Conservation (phyloP, 2,329 filamentous ascomycete genomes). For the Leptographium flavum region DNA sequence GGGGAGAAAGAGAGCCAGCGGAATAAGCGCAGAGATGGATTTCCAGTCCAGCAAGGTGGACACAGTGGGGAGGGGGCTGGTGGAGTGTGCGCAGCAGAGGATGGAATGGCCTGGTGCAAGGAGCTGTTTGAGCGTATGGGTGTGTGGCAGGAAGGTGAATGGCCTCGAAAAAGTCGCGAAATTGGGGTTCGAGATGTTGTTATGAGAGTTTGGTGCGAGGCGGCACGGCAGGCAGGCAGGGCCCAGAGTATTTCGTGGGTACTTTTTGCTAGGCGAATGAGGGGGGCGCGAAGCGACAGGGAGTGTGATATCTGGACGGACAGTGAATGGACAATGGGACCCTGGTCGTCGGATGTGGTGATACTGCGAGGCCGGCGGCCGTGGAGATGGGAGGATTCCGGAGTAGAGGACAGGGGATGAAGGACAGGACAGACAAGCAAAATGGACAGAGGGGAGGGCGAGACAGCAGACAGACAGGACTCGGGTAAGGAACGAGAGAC, state of each 20-base stretch:
- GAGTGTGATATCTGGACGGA: not conserved
- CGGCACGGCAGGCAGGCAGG: not conserved
- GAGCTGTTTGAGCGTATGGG: no score
- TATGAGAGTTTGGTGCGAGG: not conserved
- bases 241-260: no score
- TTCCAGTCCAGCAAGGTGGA: constrained; percentile 5
- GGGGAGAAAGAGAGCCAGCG: not conserved
- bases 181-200: not conserved
- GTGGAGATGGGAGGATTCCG: no score
- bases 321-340: not conserved
- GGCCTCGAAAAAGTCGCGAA: not conserved
- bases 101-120: not conserved
- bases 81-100: not conserved
- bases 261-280: not conserved
- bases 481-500: no score
- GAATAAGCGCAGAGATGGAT: not conserved
- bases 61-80: not conserved
- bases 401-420: no score
- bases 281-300: not conserved
- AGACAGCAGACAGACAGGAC: no score
- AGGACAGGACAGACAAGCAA: no score
- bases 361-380: no score
- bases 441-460: no score
- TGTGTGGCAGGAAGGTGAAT: no score
- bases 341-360: no score